Conservation (phyloP, 2,329 filamentous ascomycete species). For the Phyllosticta ampelicida region DNA sequence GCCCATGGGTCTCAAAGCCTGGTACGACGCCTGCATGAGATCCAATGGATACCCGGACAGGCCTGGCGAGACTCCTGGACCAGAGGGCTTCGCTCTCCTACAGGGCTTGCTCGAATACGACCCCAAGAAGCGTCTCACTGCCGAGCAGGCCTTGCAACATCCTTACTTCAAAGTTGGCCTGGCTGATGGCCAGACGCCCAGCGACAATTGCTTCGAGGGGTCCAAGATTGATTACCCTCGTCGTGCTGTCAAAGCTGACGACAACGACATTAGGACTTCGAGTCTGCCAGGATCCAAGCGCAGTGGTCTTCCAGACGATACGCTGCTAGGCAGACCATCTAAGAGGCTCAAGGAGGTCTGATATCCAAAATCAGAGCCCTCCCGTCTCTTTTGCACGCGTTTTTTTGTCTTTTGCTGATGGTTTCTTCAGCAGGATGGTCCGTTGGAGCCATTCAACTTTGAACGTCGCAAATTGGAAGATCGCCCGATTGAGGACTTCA, state of each 20-base stretch:
- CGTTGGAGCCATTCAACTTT: background rate
- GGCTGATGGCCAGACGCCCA: slow-evolving; percentile 50
- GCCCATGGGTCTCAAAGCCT: slow-evolving; percentile 56
- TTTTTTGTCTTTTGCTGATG: background rate
- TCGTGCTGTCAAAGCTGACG: slow-evolving; percentile 81
- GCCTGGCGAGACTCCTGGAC: slow-evolving; percentile 26
- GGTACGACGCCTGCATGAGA: slow-evolving; percentile 40
- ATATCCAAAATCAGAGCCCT: slow-evolving; percentile 6
- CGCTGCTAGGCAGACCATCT: slow-evolving; percentile 45
- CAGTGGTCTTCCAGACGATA: slow-evolving; percentile 75
- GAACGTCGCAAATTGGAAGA: background rate
- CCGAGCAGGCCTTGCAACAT: slow-evolving; percentile 78
- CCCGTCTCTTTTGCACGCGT: background rate
- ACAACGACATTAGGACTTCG: slow-evolving; percentile 87
- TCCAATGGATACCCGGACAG: slow-evolving; percentile 35
- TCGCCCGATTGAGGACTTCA: too few species aligned
- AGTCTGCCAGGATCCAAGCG: slow-evolving; percentile 87
- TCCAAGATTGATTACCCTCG: slow-evolving; percentile 82
- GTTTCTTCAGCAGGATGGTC: background rate
- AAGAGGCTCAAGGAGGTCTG: slow-evolving; percentile 44
- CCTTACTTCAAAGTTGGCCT: slow-evolving; percentile 61
- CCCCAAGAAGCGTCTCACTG: slow-evolving; percentile 76
- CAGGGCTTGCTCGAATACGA: slow-evolving; percentile 84
- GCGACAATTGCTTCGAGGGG: slow-evolving; percentile 81
- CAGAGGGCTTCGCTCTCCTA: slow-evolving; percentile 73